Base-by-base conservation (phyloP, 2,329 filamentous ascomycete genomes). In the Aspergillus fischeri region DNA sequence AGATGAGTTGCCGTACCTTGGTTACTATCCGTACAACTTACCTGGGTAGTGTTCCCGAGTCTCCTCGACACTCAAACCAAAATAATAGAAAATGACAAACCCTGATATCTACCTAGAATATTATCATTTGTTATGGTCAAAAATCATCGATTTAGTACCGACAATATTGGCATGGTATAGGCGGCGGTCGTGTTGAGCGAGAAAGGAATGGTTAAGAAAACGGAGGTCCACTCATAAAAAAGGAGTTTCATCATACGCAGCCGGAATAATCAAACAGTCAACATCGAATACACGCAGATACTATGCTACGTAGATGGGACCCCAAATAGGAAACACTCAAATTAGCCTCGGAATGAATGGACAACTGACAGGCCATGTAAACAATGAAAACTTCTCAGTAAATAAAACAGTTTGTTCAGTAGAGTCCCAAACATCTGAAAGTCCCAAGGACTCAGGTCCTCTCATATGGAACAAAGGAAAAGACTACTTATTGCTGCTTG, bases 141-240 rank as follows among this genome's bases (percentile, higher is more conserved):
- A 35, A 38, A 45, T 45, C 8, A 45, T 45, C 20, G 2, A 17
- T 17, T 38, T 38, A 38, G 6, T 38, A 38, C 32, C 6, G 29
- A 7, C 32, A 38, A 38, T 38, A 38, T 38, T 38, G 32, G 32
- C 32, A 4, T 35, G 32, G 32, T 14, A 17, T 17, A 21, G 41
- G 42, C 21, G 42, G 42, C 21, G n/a, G n/a, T n/a, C n/a, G 42
- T 45, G 21, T 45, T 24, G 42, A 20, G 28, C 55, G 45, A 58
- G 55, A 54, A 49, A 63, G 57, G 51, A 60, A 61, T 52, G 56
- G 50, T 52, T 28, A 53, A 53, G 54, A 51, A 53, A 57, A 51
- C 48, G 49, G 59, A 59, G 61, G 53, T 59, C 60, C 62, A 63
- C 63, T 42, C 45, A 49, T 41, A 52, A 59, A 64, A 64, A 58